phyloP scores from a whole-genome alignment of 441 rosid genomes.

The Syzygium malaccense region DNA sequence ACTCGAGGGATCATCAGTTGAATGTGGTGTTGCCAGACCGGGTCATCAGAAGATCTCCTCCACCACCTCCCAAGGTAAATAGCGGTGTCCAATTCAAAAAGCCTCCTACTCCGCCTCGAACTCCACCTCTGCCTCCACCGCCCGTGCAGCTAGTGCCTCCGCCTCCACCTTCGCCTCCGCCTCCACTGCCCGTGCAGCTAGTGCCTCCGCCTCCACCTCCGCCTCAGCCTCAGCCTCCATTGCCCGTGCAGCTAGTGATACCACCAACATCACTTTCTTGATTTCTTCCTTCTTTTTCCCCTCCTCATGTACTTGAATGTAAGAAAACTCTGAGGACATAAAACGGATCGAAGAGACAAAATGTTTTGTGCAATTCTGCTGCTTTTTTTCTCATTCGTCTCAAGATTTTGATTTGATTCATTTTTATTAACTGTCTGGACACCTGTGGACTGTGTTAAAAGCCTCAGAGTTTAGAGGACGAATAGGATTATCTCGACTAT shows the following conservation, averaged over 20 bases:
- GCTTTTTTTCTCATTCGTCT: not conserved
- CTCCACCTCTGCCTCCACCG: not conserved
- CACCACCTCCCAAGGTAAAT: not conserved
- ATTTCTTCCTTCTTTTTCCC: not conserved
- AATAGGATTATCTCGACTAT: not conserved
- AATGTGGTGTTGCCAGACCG: not conserved
- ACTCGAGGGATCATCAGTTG: not conserved
- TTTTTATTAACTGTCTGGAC: not conserved
- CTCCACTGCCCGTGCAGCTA: too few species aligned
- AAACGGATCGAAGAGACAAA: too few species aligned
- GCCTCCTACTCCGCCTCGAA: not conserved
- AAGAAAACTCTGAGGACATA: not conserved
- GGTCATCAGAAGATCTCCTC: not conserved
- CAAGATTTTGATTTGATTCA: not conserved
- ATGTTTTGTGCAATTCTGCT: too few species aligned
- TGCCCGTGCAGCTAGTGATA: not conserved
- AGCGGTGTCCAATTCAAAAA: not conserved
- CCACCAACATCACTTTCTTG: not conserved
- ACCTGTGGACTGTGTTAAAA: not conserved
- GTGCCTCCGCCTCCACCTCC: too few species aligned
- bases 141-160: too few species aligned
- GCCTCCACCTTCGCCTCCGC: too few species aligned
- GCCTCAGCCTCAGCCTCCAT: not conserved
- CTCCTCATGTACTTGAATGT: not conserved
- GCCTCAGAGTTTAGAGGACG: not conserved